phyloP scores from a whole-genome alignment of 2,329 filamentous ascomycete species.

The Pleomassaria siparia region DNA sequence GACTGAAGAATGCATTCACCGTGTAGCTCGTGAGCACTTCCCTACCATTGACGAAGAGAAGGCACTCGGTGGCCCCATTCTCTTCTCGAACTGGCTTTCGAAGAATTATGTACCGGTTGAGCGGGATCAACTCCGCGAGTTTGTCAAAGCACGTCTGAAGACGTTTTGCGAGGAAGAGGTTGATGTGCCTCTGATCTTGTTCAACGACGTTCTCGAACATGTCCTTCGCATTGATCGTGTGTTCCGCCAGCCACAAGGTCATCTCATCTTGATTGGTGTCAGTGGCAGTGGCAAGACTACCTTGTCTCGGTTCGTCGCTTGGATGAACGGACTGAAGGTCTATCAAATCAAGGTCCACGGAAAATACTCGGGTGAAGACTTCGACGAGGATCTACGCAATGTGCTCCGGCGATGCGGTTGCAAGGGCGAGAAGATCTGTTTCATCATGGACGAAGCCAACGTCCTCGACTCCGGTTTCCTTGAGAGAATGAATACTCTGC shows the following conservation, averaged over 20 bases:
- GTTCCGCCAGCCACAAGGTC: constrained; percentile 96
- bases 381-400: constrained; percentile 94
- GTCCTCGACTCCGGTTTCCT: constrained; percentile 98
- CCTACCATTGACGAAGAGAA: constrained; percentile 90
- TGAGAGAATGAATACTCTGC: constrained; percentile 97
- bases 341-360: constrained; percentile 99
- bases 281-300: constrained; percentile 99
- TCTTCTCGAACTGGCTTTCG: constrained; percentile 99
- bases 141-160: constrained; percentile 93
- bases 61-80: constrained; percentile 86
- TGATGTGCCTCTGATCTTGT: constrained; percentile 96
- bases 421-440: constrained; percentile 99
- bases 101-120: constrained; percentile 98
- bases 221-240: constrained; percentile 97
- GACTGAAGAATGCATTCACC: constrained; percentile 85
- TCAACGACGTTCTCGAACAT: constrained; percentile 98
- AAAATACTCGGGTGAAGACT: constrained; percentile 97
- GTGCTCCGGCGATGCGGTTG: constrained; percentile 92
- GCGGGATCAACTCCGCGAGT: constrained; percentile 90
- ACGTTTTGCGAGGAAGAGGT: constrained; percentile 99
- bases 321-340: constrained; percentile 99
- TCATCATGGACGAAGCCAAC: constrained; percentile 99
- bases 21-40: constrained; percentile 89
- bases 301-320: constrained; percentile 94
- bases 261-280: constrained; percentile 97